Base-by-base conservation (phyloP, 495 filamentous ascomycete species). In the Baudoinia panamericana region DNA sequence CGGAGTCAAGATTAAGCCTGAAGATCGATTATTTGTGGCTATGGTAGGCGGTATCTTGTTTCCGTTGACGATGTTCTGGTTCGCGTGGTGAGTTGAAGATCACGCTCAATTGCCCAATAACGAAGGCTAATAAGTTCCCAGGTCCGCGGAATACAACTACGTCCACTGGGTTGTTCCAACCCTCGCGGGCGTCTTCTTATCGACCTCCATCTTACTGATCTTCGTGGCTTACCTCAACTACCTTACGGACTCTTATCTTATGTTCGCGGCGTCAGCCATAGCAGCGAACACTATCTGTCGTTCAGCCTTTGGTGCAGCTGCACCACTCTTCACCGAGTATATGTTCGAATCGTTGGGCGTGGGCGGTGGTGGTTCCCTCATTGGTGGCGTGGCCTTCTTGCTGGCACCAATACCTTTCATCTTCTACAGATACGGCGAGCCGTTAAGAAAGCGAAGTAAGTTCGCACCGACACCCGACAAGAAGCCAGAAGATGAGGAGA, bases 1-100 rank as follows among this genome's bases (percentile, higher is more conserved):
- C 54, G 55, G n/a, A 17, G 11, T 35, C 35, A 32, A 19, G 17
- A 15, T 27, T 12, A 35, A 25, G 29, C 29, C 48, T 1, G 51
- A 51, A 36, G 40, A 47, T 31, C 31, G 50, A n/a, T 15, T 45
- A 26, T 30, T 30, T 11, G 21, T 51, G 53, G 73, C 12, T 43
- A 77, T 77, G 69, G 18, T 73, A 18, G 72, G 73, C 10, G 70
- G 68, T 0, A 50, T 78, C 1, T 46, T 71, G 7, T 75, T 78
- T 37, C 57, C 69, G 0, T 46, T 58, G 0, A 64, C 67, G 18
- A 68, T 75, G 55, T 78, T 78, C 56, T 61, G 72, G 60, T 70
- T 69, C 35, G 72, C 69, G 4, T 76, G 73, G 72, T n/a, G n/a
- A n/a, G n/a, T n/a, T n/a, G n/a, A n/a, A n/a, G n/a, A n/a, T n/a